Base-by-base conservation (phyloP, 1,284 basidiomycete species). In the Mycosarcoma mackinlayi region DNA sequence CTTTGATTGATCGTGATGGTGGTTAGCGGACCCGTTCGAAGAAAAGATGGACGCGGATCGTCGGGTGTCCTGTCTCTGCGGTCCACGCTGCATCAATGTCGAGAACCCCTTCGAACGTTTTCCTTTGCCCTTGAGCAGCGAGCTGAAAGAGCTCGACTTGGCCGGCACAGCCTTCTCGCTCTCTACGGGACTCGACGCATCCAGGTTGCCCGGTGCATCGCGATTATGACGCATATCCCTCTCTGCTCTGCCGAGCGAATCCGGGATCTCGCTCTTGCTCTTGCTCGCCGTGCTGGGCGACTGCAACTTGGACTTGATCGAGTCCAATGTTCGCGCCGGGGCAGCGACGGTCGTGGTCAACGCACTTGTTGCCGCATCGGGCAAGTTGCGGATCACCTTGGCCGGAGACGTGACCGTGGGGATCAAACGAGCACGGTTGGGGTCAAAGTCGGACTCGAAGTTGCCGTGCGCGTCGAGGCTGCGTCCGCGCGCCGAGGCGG, bases 231-330 rank as follows among this genome's bases (percentile, higher is more conserved):
- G 31, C 63, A 66, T 25, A 35, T 66, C 63, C n/a, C 21, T 51
- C 18, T 70, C 61, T 19, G 50, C 21, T 24, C 52, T 44, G 16
- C 18, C 28, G 23, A 64, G 34, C 8, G 56, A 60, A 14, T 60
- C 3, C 0, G 56, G 40, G 28, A 64, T 64, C 3, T 70, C 61
- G 34, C 60, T 64, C 41, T 70, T 70, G 49, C 61, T 70, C 53
- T 70, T 70, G 6, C 45, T 30, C 0, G 19, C 38, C 13, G 59
- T 70, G 18, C 61, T 70, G 0, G 67, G 67, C 16, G 56, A 24
- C 18, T 53, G 42, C 13, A 70, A 49, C 23, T 70, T 70, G 8
- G 27, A 6, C 24, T 60, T 70, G 61, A 70, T 64, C 9, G 60
- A 40, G 16, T 60, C 57, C 24, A 70, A 39, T 1, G 67, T 60